Percentiles rank a stretch among this genome's conserved stretches.
These are phyloP conservation scores for Penicillium herquei DNA, from an alignment of 495 filamentous ascomycete species.

Conservation along the genomic window DNA sequence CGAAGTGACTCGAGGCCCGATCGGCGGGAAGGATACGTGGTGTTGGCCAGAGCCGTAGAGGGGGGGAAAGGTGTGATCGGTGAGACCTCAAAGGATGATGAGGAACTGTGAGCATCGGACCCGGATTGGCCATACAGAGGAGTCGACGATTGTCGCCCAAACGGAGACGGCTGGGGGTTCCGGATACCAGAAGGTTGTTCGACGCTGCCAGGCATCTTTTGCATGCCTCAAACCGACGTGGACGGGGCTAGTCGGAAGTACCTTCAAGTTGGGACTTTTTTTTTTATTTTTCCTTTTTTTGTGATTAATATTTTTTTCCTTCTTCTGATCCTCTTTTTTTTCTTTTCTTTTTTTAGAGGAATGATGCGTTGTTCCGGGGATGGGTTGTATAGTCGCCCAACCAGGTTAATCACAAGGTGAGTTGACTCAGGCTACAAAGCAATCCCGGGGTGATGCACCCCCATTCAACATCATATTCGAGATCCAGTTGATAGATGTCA, in stretches of 20 bases:
- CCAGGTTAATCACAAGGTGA: constrained; percentile 32
- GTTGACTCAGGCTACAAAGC: constrained; percentile 43
- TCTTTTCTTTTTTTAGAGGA: constrained; percentile 17
- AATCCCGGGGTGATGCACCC: constrained; percentile 40
- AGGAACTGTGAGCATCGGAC: constrained; percentile 18
- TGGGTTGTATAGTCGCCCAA: constrained; percentile 31
- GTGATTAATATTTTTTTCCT: no score
- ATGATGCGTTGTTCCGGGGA: constrained; percentile 47
- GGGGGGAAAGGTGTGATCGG: constrained; percentile 26
- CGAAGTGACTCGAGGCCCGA: constrained; percentile 22
- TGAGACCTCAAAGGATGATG: constrained; percentile 21
- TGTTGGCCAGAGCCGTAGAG: constrained; percentile 23
- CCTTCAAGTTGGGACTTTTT: background rate
- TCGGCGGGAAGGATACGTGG: constrained; percentile 25
- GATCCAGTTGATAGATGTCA: constrained; percentile 3
- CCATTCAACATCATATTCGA: constrained; percentile 43
- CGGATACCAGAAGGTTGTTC: constrained; percentile 40
- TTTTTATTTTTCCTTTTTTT: constrained; percentile 5
- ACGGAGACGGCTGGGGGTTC: constrained; percentile 31
- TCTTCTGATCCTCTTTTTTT: background rate
- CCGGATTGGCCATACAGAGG: constrained; percentile 29
- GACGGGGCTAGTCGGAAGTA: constrained; percentile 14
- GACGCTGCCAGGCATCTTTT: constrained; percentile 47
- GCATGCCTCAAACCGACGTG: constrained; percentile 40
- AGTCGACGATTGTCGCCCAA: constrained; percentile 40